Base-by-base conservation (phyloP, 1,284 basidiomycete genomes). In the Cerrena zonata region DNA sequence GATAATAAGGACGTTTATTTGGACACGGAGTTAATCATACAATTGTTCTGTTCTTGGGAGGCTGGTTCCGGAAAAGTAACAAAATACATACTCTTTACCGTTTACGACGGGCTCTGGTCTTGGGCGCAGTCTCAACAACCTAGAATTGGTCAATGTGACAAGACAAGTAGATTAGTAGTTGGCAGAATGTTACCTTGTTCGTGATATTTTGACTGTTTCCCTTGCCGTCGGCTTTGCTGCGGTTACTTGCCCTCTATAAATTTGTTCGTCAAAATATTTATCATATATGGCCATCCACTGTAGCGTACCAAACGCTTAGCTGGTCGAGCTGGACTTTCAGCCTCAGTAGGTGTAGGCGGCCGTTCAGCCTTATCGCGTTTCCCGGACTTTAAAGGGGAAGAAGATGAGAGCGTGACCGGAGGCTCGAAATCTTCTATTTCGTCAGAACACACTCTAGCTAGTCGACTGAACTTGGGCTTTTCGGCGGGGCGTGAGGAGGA, bases 401-500 rank as follows among this genome's bases (percentile, higher is more conserved):
- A 15, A 7, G 30, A 34, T 7, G 15, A 15, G 10, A 56, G 49
- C 3, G 58, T 52, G 34, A 38, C 15, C 11, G 48, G 50, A 24
- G 61, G 63, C n/a, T 67, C 64, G 36, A 65, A 63, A 23, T 62
- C 61, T 11, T 59, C 49, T 45, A 65, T 65, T 13, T 66, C 66
- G 50, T 68, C 65, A 5, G 64, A 63, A 13, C 57, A 59, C 45
- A 59, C 36, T 12, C 40, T 15, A 36, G 51, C 46, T 18, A 67
- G 58, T 42, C 57, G 56, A 13, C 60, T 56, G 50, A 69, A 69
- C 2, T 45, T 59, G 3, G 52, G 54, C 50, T 58, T 63, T 11
- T n/a, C 50, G 15, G 30, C 25, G 18, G 45, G 48, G 18, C 49
- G 48, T 27, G 53, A 49, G 13, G 48, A 45, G 12, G 10, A 24